These are phyloP conservation scores for Cytospora chrysosperma DNA, from an alignment of 2,329 filamentous ascomycete genomes.

Conservation along the genomic window DNA sequence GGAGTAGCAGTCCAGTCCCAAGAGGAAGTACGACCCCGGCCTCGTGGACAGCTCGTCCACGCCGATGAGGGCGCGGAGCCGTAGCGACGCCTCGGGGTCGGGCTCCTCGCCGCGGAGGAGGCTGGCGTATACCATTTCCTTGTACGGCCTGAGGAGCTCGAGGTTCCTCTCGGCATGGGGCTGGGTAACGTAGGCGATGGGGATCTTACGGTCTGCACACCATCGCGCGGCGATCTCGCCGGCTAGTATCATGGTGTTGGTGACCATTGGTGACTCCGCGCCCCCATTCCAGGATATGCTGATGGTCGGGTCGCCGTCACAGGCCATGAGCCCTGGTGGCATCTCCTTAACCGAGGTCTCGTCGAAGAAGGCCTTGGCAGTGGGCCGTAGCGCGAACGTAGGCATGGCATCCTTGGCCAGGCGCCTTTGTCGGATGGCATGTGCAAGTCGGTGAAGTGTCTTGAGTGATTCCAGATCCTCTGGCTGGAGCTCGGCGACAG, in stretches of 20 bases:
- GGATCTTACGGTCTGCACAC: conserved; percentile 57
- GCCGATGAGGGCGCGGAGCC: conserved; percentile 45
- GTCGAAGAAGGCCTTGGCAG: conserved; percentile 45
- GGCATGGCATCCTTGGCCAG: conserved; percentile 51
- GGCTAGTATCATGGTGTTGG: conserved; percentile 59
- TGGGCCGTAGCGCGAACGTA: conserved; percentile 44
- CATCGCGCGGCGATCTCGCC: conserved; percentile 61
- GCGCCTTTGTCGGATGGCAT: conserved; percentile 43
- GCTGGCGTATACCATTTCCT: conserved; percentile 38
- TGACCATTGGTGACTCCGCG: conserved; percentile 42
- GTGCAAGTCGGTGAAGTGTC: conserved; percentile 48
- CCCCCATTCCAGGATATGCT: conserved; percentile 36
- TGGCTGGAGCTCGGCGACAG: conserved; percentile 41
- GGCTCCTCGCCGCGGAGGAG: conserved; percentile 37
- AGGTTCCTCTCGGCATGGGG: conserved; percentile 40
- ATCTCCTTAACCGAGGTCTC: conserved; percentile 29
- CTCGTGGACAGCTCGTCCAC: conserved; percentile 50
- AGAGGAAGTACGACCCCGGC: conserved; percentile 54
- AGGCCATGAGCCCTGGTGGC: conserved; percentile 32
- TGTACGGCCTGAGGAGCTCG: conserved; percentile 38
- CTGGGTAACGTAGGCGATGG: conserved; percentile 58
- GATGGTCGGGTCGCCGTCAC: conserved; percentile 53
- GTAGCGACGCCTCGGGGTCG: conserved; percentile 32
- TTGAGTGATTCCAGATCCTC: conserved; percentile 46
- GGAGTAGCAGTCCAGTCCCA: conserved; percentile 60